phyloP scores from a whole-genome alignment of 768 basidiomycete genomes.

The Auriscalpium orientale region DNA sequence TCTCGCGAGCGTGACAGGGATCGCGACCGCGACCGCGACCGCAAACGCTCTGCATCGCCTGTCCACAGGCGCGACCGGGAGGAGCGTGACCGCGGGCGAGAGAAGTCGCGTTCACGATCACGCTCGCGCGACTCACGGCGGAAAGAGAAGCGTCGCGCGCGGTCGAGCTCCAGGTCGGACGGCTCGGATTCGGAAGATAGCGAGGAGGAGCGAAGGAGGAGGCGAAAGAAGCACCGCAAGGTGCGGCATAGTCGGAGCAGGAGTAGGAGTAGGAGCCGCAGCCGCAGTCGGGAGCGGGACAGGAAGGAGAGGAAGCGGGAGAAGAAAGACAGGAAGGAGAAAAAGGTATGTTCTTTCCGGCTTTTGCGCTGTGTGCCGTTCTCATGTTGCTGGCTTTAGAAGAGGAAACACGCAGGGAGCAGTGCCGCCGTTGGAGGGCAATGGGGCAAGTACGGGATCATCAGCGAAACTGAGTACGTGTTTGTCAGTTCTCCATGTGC shows the following conservation, averaged over 20 bases:
- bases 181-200: conserved; percentile 15
- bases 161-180: not conserved
- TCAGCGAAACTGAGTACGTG: conserved; percentile 77
- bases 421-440: conserved; percentile 48
- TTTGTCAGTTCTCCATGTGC: not conserved
- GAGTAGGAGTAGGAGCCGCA: conserved; percentile 23
- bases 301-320: conserved; percentile 37
- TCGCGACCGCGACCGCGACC: not conserved
- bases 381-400: conserved; percentile 21
- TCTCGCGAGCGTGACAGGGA: not conserved
- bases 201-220: conserved; percentile 34
- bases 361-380: not conserved
- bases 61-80: conserved; percentile 1
- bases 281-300: conserved; percentile 28
- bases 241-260: conserved; percentile 33
- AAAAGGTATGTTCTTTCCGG: conserved; percentile 38
- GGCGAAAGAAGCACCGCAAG: conserved; percentile 28
- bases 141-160: not conserved
- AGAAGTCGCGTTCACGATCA: conserved; percentile 29
- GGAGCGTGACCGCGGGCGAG: conserved; percentile 24
- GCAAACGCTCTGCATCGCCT: not conserved
- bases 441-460: conserved; percentile 90
- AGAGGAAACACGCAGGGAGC: conserved; percentile 36
- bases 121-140: conserved; percentile 5
- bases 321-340: conserved; percentile 62